Conservation (phyloP, 352 stramenopile genomes). For the Globisporangium echinulatum region DNA sequence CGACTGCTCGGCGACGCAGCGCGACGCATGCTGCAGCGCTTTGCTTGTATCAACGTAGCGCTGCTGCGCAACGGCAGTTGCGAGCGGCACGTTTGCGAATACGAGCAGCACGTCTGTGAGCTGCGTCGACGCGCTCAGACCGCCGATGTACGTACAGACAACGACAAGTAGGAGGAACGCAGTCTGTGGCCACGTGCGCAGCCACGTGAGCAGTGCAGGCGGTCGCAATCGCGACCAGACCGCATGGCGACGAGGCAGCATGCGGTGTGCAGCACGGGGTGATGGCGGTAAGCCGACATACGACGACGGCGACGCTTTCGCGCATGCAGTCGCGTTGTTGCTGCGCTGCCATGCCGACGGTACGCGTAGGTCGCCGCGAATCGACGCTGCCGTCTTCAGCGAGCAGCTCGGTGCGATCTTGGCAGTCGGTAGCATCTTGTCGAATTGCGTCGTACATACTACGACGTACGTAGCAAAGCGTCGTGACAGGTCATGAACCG, state of each 20-base stretch:
- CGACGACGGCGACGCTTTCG: no score
- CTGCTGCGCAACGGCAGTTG: slow-evolving; percentile 22
- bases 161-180: slow-evolving; percentile 51
- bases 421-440: not conserved
- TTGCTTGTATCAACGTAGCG: slow-evolving; percentile 25
- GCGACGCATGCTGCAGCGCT: slow-evolving; percentile 22
- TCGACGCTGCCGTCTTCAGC: slow-evolving; percentile 18
- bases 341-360: slow-evolving; percentile 8
- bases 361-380: slow-evolving; percentile 15
- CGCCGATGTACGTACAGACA: slow-evolving; percentile 29
- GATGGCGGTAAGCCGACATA: not conserved
- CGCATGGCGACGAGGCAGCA: not conserved
- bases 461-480: no score
- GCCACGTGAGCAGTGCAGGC: slow-evolving; percentile 9
- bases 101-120: slow-evolving; percentile 27
- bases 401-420: slow-evolving; percentile 10
- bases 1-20: slow-evolving; percentile 23
- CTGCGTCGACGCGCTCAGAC: slow-evolving; percentile 33
- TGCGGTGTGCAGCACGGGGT: not conserved
- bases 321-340: no score
- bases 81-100: slow-evolving; percentile 18
- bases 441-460: not conserved
- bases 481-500: not conserved
- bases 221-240: not conserved
- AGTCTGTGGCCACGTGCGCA: slow-evolving; percentile 39